Conservation (phyloP, 1,284 basidiomycete genomes). For the Boletellus deceptivus region DNA sequence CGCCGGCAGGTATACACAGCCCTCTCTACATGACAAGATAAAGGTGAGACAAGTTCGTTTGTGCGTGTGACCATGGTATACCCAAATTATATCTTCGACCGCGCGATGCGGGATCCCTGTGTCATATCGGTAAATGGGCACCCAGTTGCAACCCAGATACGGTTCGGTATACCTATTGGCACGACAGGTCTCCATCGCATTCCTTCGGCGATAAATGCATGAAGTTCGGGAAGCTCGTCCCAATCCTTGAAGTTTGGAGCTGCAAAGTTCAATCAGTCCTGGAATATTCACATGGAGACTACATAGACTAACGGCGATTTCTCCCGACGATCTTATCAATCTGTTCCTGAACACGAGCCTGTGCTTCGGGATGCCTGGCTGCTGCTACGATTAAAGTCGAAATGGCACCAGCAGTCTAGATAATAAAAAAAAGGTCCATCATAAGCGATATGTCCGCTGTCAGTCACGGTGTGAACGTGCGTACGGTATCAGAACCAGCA, state of each 20-base stretch:
- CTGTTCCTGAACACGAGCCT: slow-evolving; percentile 54
- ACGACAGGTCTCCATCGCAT: slow-evolving; percentile 63
- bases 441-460: not conserved
- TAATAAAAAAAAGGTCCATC: not conserved
- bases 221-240: slow-evolving; percentile 48
- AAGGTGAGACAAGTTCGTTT: not conserved
- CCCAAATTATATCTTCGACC: slow-evolving; percentile 59
- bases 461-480: not conserved
- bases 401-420: slow-evolving; percentile 53
- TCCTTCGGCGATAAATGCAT: slow-evolving; percentile 60
- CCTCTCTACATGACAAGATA: slow-evolving; percentile 35
- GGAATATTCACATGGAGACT: not conserved
- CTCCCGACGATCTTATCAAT: slow-evolving; percentile 54
- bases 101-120: slow-evolving; percentile 53
- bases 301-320: slow-evolving; percentile 37
- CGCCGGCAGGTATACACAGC: slow-evolving; percentile 55
- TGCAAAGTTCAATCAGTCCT: not conserved
- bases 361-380: slow-evolving; percentile 52
- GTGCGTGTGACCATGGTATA: slow-evolving; percentile 15
- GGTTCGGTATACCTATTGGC: slow-evolving; percentile 21
- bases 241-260: slow-evolving; percentile 49
- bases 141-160: not conserved
- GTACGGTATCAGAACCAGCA: slow-evolving; percentile 55
- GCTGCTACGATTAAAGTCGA: slow-evolving; percentile 60
- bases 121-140: not conserved